phyloP scores from a whole-genome alignment of 768 basidiomycete species.

The Leccinum rimulosum region DNA sequence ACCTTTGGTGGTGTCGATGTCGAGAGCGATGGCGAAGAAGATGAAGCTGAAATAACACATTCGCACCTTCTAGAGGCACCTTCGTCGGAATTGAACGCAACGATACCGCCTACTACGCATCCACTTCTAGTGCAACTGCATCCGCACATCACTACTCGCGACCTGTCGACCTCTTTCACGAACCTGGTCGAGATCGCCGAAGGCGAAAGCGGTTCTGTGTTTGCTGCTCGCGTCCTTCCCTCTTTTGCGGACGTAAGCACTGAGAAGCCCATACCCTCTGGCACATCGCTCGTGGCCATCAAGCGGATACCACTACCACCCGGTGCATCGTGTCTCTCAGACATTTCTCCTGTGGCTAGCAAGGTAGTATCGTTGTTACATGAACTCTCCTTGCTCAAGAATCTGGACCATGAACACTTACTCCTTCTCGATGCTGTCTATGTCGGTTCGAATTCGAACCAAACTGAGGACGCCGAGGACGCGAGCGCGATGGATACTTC shows the following conservation, averaged over 20 bases:
- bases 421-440: conserved; percentile 69
- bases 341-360: conserved; percentile 40
- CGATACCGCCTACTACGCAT: conserved; percentile 4
- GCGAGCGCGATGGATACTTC: conserved; percentile 44
- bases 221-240: conserved; percentile 36
- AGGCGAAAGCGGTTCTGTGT: conserved; percentile 78
- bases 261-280: conserved; percentile 26
- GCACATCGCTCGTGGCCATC: conserved; percentile 61
- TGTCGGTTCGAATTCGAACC: conserved; percentile 45
- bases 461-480: conserved; percentile 28
- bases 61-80: neutral
- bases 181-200: conserved; percentile 79
- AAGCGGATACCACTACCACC: conserved; percentile 63
- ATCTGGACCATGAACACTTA: conserved; percentile 58
- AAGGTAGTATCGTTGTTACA: conserved; percentile 63
- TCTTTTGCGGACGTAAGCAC: conserved; percentile 8
- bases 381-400: conserved; percentile 60
- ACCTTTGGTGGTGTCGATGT: conserved; percentile 37
- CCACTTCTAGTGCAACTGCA: conserved; percentile 44
- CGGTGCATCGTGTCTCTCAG: conserved; percentile 31
- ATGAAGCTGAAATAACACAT: conserved; percentile 2
- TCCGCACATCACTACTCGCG: conserved; percentile 53
- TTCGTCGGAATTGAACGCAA: neutral
- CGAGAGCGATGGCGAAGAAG: conserved; percentile 12
- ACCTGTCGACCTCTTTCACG: conserved; percentile 63